phyloP scores from a whole-genome alignment of 305 asterid genomes.

The Solanum hybrid region DNA sequence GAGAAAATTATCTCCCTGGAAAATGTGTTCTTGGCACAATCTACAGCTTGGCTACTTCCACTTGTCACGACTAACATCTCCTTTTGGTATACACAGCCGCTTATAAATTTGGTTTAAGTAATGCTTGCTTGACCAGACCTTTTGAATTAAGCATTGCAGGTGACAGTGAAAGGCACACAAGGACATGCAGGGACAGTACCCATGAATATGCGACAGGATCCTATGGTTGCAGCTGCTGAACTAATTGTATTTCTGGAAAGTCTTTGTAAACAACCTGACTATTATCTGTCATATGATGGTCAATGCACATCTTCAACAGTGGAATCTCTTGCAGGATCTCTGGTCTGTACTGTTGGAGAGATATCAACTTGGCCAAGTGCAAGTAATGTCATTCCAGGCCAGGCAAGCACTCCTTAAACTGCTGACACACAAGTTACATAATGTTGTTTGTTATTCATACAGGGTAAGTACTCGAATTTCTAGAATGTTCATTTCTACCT shows the following conservation, averaged over 20 bases:
- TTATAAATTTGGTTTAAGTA: not conserved
- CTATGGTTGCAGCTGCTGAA: conserved; percentile 97
- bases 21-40: not conserved
- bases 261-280: conserved; percentile 79
- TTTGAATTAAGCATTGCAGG: conserved; percentile 31
- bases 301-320: conserved; percentile 52
- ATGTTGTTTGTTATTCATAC: not conserved
- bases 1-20: not conserved
- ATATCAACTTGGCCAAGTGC: conserved; percentile 98
- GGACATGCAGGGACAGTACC: conserved; percentile 99
- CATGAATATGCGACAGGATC: conserved; percentile 90
- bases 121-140: not conserved
- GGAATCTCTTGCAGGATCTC: conserved; percentile 75
- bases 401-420: conserved; percentile 46
- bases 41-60: not conserved
- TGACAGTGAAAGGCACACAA: conserved; percentile 87
- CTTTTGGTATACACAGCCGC: not conserved
- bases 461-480: not conserved
- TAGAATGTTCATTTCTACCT: not conserved
- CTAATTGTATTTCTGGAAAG: conserved; percentile 70
- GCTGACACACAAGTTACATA: not conserved
- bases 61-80: not conserved
- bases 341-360: conserved; percentile 96
- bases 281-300: conserved; percentile 61
- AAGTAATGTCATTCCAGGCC: conserved; percentile 93